Evolutionary conservation across 306 rosid species (phyloP), one percentile per base, ranked within the genome.

Genomic region (Medicago ruthenica): DNA sequence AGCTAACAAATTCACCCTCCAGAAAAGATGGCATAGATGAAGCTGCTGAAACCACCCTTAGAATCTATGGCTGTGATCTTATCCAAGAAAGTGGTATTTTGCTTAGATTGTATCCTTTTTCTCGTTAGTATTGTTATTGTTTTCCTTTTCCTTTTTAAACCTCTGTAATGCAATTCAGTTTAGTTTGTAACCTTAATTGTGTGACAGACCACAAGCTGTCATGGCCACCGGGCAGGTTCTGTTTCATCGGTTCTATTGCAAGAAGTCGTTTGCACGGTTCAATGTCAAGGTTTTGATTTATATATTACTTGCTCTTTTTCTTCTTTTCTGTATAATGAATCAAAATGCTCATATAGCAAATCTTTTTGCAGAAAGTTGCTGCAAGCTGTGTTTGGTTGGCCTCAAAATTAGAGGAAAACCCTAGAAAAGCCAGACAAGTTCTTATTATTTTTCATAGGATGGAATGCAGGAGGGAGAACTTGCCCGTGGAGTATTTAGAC

Each of bases 201-300:
- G 40, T 67, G 84, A 31, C 82, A 92, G 97, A 75, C 97, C 97
- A 22, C 97, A 92, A 66, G 99, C 99, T 3, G 97, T 92, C 71
- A 95, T 95, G 99, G 99, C 97, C 59, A 92, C 99, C 41, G 97
- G 92, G 15, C 97, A 95, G 82, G 99, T 95, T 79, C 83, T 92
- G 18, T 95, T 95, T 80, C 99, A 90, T 75, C 97, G 93, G 11
- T 95, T 95, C 87, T 92, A 89, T 75, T 92, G 99, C 82, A 95
- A 95, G 88, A 92, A 92, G 83, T 95, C 97, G 3, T 86, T 95
- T 86, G 96, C 96, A 1, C 93, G 96, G 77, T 92, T 95, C 85
- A 80, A 95, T 83, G 97, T 75, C 77, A 95, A 95, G 98, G 98
- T 95, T 18, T 41, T 13, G 50, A 66, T 73, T 16, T 73, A 57